Base-by-base conservation (phyloP, 1,284 basidiomycete genomes). In the Tilletia horrida region DNA sequence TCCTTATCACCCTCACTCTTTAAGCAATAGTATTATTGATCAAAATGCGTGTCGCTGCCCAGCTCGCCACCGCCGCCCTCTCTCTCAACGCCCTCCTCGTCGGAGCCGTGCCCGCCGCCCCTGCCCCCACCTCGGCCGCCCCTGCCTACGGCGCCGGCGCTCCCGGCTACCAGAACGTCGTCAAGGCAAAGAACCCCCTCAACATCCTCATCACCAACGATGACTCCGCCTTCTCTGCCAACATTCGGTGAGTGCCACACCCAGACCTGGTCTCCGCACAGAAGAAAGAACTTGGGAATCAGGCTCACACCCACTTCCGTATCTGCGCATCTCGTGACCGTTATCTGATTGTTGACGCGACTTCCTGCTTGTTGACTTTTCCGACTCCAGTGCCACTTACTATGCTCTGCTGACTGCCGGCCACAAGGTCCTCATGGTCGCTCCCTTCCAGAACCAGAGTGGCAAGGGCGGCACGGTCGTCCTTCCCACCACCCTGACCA, bases 391-490 rank as follows among this genome's bases (percentile, higher is more conserved):
- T 31, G 76, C 76, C 7, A 67, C 73, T 9, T 78, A 77, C 69
- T 73, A 75, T 31, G 78, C 78, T 8, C 72, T 79, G 18, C 73
- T 73, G 40, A 63, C 71, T 11, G 72, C 71, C 13, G 77, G 78
- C 14, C 77, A 78, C 67, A 72, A 69, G 21, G 77, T 75, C 25
- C 69, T 74, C 6, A 48, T 79, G 55, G 73, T 75, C 23, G 69
- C 73, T 0, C 73, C 77, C 4, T 67, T 70, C 42, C 70, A 69
- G 48, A 71, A 76, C 55, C 77, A 78, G 69, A 72, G 71, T 13
- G 77, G 73, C n/a, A 76, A 71, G 59, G 77, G 76, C 16, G 75
- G 76, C 31, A 79, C 76, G 9, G 71, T 79, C 14, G 72, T 74
- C 13, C 70, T 80, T 27, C 77, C 78, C 16, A 64, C 68, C 35